Conservation (phyloP, 129 eudicot species). For the Sambucus nigra region DNA sequence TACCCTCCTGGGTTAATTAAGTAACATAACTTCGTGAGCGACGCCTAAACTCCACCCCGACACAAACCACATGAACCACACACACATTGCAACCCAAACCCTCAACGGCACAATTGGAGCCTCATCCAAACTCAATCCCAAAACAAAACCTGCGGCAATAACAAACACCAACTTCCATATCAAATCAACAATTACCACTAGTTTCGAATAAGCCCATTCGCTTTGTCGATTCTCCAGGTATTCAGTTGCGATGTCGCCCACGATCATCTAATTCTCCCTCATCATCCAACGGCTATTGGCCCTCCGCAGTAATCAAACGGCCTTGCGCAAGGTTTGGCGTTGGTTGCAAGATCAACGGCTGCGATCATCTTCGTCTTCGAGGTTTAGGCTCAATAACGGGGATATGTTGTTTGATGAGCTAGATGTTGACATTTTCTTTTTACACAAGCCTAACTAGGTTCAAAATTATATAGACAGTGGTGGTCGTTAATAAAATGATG, state of each 20-base stretch:
- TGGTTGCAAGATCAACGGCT: constrained; percentile 29
- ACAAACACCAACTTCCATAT: constrained; percentile 47
- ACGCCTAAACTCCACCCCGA: constrained; percentile 47
- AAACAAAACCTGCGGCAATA: constrained; percentile 22
- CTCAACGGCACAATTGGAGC: constrained; percentile 27
- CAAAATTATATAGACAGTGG: too few species aligned
- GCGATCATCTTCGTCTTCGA: constrained; percentile 22
- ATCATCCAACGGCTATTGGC: constrained; percentile 41
- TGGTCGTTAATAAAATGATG: too few species aligned
- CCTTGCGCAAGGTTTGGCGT: constrained; percentile 43
- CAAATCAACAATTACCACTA: constrained; percentile 45
- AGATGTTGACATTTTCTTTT: constrained; percentile 28
- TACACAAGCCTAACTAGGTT: too few species aligned
- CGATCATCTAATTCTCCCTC: constrained; percentile 49
- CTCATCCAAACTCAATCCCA: constrained; percentile 31
- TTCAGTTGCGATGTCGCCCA: constrained; percentile 50
- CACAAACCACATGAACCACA: constrained; percentile 50
- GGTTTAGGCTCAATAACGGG: constrained; percentile 27
- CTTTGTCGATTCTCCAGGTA: constrained; percentile 49
- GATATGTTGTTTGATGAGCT: constrained; percentile 23
- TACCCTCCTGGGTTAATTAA: constrained; percentile 19
- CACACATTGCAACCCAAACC: constrained; percentile 53
- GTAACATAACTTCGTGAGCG: constrained; percentile 32
- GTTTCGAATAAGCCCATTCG: constrained; percentile 66
- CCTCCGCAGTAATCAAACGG: constrained; percentile 43